Conservation (phyloP, 306 rosid genomes). For the Quercus gilva region DNA sequence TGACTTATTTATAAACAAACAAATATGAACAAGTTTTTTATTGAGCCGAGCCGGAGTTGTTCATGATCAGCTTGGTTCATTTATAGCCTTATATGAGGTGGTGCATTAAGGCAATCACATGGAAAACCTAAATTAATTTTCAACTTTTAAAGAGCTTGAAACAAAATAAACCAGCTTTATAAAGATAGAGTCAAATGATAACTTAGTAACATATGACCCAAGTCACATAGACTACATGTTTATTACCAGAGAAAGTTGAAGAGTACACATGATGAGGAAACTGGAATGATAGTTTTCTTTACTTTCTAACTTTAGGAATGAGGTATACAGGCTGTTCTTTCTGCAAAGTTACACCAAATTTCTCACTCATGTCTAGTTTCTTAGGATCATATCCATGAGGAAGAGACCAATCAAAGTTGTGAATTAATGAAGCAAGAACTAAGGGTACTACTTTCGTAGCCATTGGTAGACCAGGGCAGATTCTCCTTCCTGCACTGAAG, state of each 20-base stretch:
- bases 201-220: background rate
- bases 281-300: background rate
- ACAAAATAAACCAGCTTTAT: background rate
- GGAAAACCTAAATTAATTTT: background rate
- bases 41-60: fast-evolving
- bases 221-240: background rate
- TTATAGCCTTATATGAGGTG: background rate
- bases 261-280: background rate
- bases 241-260: background rate
- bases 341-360: slow-evolving; percentile 6
- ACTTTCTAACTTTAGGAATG: slow-evolving; percentile 10
- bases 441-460: slow-evolving; percentile 9
- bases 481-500: slow-evolving; percentile 33
- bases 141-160: background rate
- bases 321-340: slow-evolving; percentile 17
- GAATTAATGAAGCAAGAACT: slow-evolving; percentile 17
- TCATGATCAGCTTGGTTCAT: too few species aligned
- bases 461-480: slow-evolving; percentile 33
- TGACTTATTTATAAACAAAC: too few species aligned
- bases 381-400: slow-evolving; percentile 20
- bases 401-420: slow-evolving; percentile 29
- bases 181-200: background rate
- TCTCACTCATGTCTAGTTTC: slow-evolving; percentile 10
- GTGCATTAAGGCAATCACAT: background rate
- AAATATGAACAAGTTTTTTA: too few species aligned